Evolutionary conservation across 1,139 yeast genomes (phyloP).

Genomic region (Scheffersomyces segobiensis): DNA sequence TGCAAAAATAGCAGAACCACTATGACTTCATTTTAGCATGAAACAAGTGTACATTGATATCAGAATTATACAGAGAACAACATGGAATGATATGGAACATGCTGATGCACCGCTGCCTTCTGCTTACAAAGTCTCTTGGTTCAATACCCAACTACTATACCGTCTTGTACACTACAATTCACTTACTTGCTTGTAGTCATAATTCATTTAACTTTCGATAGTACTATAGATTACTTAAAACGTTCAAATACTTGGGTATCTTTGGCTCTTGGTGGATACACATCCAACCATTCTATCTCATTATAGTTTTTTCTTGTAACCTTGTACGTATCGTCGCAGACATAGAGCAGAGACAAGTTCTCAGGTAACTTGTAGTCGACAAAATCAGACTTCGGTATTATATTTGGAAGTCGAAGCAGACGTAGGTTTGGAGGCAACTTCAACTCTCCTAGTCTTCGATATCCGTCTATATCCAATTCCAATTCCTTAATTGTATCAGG

Average conservation of each 20-base stretch:
- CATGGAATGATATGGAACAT: background rate
- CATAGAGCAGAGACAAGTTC: background rate
- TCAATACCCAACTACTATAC: background rate
- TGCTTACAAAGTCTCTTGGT: background rate
- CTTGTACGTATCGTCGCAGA: background rate
- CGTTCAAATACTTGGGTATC: background rate
- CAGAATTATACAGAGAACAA: no score
- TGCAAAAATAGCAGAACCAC: background rate
- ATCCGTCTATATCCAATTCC: background rate
- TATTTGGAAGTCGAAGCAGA: background rate
- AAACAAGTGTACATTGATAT: no score
- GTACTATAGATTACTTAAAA: background rate
- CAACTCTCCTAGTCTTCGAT: background rate
- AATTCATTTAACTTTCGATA: no score
- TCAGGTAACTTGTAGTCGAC: background rate
- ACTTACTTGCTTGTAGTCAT: background rate
- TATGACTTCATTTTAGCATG: no score
- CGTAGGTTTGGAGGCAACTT: background rate
- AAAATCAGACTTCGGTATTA: background rate
- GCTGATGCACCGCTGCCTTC: background rate
- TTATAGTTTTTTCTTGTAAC: background rate
- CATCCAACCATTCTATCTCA: background rate
- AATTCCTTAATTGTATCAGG: background rate
- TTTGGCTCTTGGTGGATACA: background rate
- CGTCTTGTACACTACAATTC: background rate